Conservation (phyloP, 495 filamentous ascomycete species). For the Evernia prunastri region DNA sequence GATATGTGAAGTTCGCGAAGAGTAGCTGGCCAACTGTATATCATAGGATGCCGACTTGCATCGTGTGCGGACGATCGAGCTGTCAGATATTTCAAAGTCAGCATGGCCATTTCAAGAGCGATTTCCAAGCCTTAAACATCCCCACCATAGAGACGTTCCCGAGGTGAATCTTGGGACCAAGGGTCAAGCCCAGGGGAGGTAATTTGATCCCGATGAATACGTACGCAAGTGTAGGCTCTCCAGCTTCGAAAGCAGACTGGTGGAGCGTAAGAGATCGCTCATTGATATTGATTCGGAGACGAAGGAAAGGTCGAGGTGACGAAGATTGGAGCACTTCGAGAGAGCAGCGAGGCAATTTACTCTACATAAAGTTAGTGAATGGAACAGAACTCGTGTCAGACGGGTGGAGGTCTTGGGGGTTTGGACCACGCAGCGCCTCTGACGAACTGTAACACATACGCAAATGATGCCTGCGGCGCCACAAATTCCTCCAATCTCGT, state of each 20-base stretch:
- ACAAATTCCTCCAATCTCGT: constrained; percentile 52
- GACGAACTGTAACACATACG: constrained; percentile 32
- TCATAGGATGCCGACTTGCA: background rate
- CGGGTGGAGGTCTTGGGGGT: background rate
- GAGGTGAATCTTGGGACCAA: background rate
- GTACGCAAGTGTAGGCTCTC: constrained; percentile 45
- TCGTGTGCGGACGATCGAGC: constrained; percentile 39
- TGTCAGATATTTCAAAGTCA: background rate
- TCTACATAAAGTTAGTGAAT: constrained; percentile 24
- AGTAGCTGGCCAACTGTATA: constrained; percentile 7
- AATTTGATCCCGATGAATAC: background rate
- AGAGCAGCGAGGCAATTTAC: constrained; percentile 59
- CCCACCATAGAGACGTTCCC: background rate
- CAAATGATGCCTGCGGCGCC: constrained; percentile 61
- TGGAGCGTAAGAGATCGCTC: constrained; percentile 45
- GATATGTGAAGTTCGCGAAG: constrained; percentile 19
- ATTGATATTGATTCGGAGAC: constrained; percentile 50
- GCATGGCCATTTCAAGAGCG: background rate
- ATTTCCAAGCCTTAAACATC: background rate
- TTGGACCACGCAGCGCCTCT: constrained; percentile 8
- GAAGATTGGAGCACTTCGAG: constrained; percentile 52
- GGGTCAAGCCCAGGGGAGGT: background rate
- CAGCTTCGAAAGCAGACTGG: constrained; percentile 45
- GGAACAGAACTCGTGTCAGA: background rate
- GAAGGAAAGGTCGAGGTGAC: constrained; percentile 52